Conservation (phyloP, 2,329 filamentous ascomycete genomes). For the Scytalidium sp. region DNA sequence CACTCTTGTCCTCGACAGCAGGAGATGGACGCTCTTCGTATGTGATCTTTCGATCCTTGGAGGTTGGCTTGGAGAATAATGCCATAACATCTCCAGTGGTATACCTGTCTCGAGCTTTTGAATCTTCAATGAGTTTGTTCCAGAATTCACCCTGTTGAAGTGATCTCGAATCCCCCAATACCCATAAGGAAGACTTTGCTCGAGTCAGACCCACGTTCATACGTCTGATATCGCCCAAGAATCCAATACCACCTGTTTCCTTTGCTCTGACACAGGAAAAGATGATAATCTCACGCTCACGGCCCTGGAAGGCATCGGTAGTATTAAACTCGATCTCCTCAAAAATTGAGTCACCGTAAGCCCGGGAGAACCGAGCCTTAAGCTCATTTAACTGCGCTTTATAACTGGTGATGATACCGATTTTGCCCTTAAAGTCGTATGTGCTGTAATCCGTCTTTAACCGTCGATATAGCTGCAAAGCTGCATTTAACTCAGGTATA, state of each 20-base stretch:
- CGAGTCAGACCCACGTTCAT: slow-evolving; percentile 99
- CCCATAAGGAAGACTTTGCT: slow-evolving; percentile 95
- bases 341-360: slow-evolving; percentile 72
- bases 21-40: background rate
- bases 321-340: slow-evolving; percentile 95
- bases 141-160: slow-evolving; percentile 88
- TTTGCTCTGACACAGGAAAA: slow-evolving; percentile 97
- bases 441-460: slow-evolving; percentile 69
- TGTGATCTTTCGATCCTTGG: slow-evolving; percentile 11
- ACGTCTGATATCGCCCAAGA: slow-evolving; percentile 95
- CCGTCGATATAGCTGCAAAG: slow-evolving; percentile 79
- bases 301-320: slow-evolving; percentile 94
- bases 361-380: slow-evolving; percentile 67
- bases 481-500: slow-evolving; percentile 79
- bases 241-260: slow-evolving; percentile 92
- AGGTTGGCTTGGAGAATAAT: slow-evolving; percentile 48
- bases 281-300: slow-evolving; percentile 97
- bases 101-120: slow-evolving; percentile 70
- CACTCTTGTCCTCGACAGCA: background rate
- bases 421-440: slow-evolving; percentile 73
- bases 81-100: slow-evolving; percentile 63
- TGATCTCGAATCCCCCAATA: slow-evolving; percentile 87
- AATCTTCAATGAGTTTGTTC: slow-evolving; percentile 81
- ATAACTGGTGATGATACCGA: slow-evolving; percentile 97
- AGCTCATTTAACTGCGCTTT: slow-evolving; percentile 87